phyloP scores from a whole-genome alignment of 2,329 filamentous ascomycete genomes.

The Fusarium robinianum region DNA sequence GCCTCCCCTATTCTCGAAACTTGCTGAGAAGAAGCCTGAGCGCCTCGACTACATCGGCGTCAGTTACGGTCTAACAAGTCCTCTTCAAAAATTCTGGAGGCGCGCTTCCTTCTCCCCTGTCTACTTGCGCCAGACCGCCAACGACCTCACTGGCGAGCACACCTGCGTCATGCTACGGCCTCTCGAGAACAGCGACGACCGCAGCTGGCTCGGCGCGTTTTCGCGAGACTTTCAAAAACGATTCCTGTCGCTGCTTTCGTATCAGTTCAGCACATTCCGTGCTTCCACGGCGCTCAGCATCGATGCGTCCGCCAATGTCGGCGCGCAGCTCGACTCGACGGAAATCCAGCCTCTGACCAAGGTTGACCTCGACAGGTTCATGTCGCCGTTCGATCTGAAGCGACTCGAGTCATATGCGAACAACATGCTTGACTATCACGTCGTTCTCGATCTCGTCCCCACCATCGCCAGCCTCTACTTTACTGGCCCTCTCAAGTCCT shows the following conservation, averaged over 20 bases:
- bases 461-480: slow-evolving; percentile 85
- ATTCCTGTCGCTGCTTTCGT: slow-evolving; percentile 88
- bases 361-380: slow-evolving; percentile 71
- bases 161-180: slow-evolving; percentile 96
- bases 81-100: slow-evolving; percentile 97
- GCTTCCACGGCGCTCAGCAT: slow-evolving; percentile 81
- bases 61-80: slow-evolving; percentile 86
- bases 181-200: slow-evolving; percentile 69
- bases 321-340: slow-evolving; percentile 65
- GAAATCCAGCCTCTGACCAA: slow-evolving; percentile 67
- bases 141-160: slow-evolving; percentile 95
- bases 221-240: slow-evolving; percentile 90
- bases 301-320: slow-evolving; percentile 79
- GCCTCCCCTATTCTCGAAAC: slow-evolving; percentile 88
- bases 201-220: slow-evolving; percentile 87
- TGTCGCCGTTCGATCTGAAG: slow-evolving; percentile 94
- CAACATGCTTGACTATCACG: slow-evolving; percentile 97
- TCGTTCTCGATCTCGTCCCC: slow-evolving; percentile 91
- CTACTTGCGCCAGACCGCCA: slow-evolving; percentile 92
- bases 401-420: slow-evolving; percentile 93
- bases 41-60: slow-evolving; percentile 91
- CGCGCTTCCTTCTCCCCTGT: slow-evolving; percentile 83
- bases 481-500: slow-evolving; percentile 69
- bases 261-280: slow-evolving; percentile 85
- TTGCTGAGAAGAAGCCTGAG: slow-evolving; percentile 80